phyloP scores from a whole-genome alignment of 2,329 filamentous ascomycete species.

The Diaporthe sp. region DNA sequence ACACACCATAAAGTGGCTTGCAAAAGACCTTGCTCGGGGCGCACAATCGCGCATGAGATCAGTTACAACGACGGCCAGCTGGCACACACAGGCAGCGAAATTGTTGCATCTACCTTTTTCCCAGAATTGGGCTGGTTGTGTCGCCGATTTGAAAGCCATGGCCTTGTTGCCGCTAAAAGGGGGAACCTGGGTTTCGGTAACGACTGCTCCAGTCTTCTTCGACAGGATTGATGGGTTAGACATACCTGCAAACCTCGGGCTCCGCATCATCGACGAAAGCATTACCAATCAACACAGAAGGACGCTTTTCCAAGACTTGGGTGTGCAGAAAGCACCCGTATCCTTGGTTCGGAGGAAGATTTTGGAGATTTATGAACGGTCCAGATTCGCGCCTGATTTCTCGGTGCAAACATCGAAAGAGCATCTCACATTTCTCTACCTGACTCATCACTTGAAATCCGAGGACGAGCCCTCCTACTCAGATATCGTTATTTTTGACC shows the following conservation, averaged over 20 bases:
- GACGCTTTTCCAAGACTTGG: constrained; percentile 33
- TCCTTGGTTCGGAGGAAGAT: constrained; percentile 34
- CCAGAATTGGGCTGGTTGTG: accelerated
- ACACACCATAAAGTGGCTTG: constrained; percentile 16
- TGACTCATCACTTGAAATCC: constrained; percentile 26
- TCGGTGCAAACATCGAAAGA: constrained; percentile 31
- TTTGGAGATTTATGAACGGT: not conserved
- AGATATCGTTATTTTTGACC: not conserved
- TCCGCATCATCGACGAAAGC: constrained; percentile 37
- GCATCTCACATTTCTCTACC: constrained; percentile 44
- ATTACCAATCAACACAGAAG: constrained; percentile 19
- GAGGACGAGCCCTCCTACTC: not conserved
- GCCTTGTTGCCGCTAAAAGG: constrained; percentile 41
- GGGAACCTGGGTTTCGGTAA: constrained; percentile 42
- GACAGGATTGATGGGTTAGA: constrained; percentile 28
- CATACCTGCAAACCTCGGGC: constrained; percentile 41
- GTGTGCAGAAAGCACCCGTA: constrained; percentile 12
- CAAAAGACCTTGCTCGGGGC: constrained; percentile 27
- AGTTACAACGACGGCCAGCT: constrained; percentile 33
- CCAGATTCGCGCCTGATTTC: not conserved
- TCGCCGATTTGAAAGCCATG: not conserved
- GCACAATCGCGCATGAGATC: constrained; percentile 40
- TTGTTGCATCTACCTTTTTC: constrained; percentile 34
- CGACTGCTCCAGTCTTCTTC: constrained; percentile 40
- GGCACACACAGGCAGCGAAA: constrained; percentile 44